These are phyloP conservation scores for Suillus occidentalis DNA, from an alignment of 768 basidiomycete species.

Conservation along the genomic window DNA sequence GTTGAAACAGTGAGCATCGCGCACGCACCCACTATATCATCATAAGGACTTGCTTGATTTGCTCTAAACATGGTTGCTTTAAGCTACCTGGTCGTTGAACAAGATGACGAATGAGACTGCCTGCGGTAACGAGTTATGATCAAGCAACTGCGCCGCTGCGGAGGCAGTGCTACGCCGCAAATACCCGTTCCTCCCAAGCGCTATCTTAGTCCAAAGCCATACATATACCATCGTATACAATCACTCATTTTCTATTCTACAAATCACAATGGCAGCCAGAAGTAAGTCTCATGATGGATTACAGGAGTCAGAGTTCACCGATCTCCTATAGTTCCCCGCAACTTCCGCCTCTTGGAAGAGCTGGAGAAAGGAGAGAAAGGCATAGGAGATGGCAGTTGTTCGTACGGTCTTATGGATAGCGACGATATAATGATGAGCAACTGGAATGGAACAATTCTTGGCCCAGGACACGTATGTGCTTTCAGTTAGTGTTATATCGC, in stretches of 20 bases:
- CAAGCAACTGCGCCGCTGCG: slow-evolving; percentile 17
- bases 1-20: background rate
- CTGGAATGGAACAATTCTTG: slow-evolving; percentile 99
- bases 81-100: slow-evolving; percentile 18
- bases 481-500: background rate
- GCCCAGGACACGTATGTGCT: slow-evolving; percentile 87
- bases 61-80: slow-evolving; percentile 64
- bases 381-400: slow-evolving; percentile 96
- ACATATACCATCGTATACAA: background rate
- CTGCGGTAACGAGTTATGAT: background rate
- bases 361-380: slow-evolving; percentile 99
- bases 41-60: slow-evolving; percentile 72
- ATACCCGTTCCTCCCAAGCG: slow-evolving; percentile 4
- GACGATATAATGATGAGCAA: slow-evolving; percentile 97
- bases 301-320: background rate
- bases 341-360: slow-evolving; percentile 96
- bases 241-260: slow-evolving; percentile 11
- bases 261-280: slow-evolving; percentile 54
- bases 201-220: background rate
- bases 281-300: slow-evolving; percentile 34
- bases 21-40: slow-evolving; percentile 85
- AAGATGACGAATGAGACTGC: slow-evolving; percentile 1
- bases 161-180: slow-evolving; percentile 30
- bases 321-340: slow-evolving; percentile 80
- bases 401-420: slow-evolving; percentile 91